Percentiles rank a stretch among this genome's conserved stretches.
Conservation (phyloP, 495 filamentous ascomycete species). For the Xylaria venustula region DNA sequence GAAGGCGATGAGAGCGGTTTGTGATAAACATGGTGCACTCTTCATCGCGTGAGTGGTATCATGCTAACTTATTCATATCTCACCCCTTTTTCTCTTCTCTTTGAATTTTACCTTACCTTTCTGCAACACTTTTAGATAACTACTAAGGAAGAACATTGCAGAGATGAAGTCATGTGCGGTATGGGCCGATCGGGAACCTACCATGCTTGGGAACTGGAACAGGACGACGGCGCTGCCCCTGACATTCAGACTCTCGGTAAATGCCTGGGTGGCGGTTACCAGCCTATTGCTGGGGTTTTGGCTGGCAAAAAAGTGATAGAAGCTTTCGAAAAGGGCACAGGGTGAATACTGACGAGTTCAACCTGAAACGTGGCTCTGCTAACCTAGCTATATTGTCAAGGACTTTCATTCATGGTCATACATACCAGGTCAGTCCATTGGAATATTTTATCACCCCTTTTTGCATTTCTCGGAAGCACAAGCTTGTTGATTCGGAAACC, state of each 20-base stretch:
- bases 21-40: constrained; percentile 63
- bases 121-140: too few relatives aligned
- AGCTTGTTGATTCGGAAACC: too few relatives aligned
- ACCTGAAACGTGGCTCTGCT: constrained; percentile 7
- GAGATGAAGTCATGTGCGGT: constrained; percentile 64
- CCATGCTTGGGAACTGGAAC: constrained; percentile 56
- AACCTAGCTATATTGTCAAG: constrained; percentile 15
- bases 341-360: constrained; percentile 26
- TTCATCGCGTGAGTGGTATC: too few relatives aligned
- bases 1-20: constrained; percentile 59
- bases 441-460: too few relatives aligned
- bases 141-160: too few relatives aligned
- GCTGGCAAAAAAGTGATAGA: constrained; percentile 54
- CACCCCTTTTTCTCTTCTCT: too few relatives aligned
- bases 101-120: too few relatives aligned
- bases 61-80: too few relatives aligned
- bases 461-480: too few relatives aligned
- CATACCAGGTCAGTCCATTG: constrained; percentile 60
- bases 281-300: constrained; percentile 61
- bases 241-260: constrained; percentile 69
- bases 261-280: constrained; percentile 65
- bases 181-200: constrained; percentile 61
- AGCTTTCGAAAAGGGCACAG: constrained; percentile 56
- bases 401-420: constrained; percentile 58
- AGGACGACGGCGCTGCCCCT: constrained; percentile 35